Conservation (phyloP, 805 yeast species). For the Schizosaccharomyces osmophilus region DNA sequence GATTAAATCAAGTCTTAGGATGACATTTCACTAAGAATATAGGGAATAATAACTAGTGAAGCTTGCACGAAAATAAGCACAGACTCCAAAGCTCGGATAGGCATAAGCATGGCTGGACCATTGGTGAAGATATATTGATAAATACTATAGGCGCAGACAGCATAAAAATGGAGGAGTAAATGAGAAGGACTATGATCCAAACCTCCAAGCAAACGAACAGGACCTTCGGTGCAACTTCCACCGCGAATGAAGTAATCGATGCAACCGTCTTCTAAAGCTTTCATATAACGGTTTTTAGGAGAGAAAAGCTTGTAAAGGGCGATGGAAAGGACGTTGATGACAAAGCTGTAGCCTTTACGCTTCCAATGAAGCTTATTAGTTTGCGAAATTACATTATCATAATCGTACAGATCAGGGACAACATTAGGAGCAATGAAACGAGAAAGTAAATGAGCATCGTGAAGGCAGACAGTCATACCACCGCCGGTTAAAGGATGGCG, state of each 20-base stretch:
- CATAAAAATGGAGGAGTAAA: slow-evolving; percentile 64
- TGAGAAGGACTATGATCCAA: slow-evolving; percentile 48
- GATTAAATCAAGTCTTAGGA: neutral
- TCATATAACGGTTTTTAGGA: slow-evolving; percentile 15
- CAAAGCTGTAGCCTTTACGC: slow-evolving; percentile 58
- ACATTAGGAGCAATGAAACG: slow-evolving; percentile 31
- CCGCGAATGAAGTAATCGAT: slow-evolving; percentile 67
- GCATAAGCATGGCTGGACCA: slow-evolving; percentile 6
- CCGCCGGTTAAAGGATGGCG: slow-evolving; percentile 97
- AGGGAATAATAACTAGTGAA: slow-evolving; percentile 8
- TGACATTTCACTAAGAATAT: slow-evolving; percentile 4
- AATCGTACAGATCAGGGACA: slow-evolving; percentile 33
- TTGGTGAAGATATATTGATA: slow-evolving; percentile 4
- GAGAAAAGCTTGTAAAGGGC: slow-evolving; percentile 66
- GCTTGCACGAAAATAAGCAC: slow-evolving; percentile 8
- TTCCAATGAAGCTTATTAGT: slow-evolving; percentile 46
- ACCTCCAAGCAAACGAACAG: slow-evolving; percentile 67
- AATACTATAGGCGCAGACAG: slow-evolving; percentile 75
- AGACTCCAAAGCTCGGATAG: slow-evolving; percentile 6
- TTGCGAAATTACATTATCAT: slow-evolving; percentile 29
- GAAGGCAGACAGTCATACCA: slow-evolving; percentile 93
- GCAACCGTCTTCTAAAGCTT: slow-evolving; percentile 65
- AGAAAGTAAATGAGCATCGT: slow-evolving; percentile 52
- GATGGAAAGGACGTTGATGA: slow-evolving; percentile 69
- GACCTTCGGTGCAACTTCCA: slow-evolving; percentile 53